Percentiles rank a stretch among this genome's conserved stretches.
These are phyloP conservation scores for Geosmithia flava DNA, from an alignment of 2,329 filamentous ascomycete genomes.

Conservation along the genomic window DNA sequence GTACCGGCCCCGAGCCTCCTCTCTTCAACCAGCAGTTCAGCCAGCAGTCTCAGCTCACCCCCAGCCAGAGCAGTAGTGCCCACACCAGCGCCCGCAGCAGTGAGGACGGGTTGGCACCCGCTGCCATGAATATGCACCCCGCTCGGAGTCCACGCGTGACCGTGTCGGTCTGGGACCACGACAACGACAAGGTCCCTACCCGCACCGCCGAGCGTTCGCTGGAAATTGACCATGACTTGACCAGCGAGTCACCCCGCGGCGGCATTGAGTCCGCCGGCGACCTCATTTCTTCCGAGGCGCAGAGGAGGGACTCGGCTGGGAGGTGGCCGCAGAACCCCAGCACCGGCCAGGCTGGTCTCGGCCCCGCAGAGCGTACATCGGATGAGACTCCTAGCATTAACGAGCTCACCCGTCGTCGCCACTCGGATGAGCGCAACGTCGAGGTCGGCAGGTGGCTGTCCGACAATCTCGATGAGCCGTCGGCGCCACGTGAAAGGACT, in stretches of 20 bases:
- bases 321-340: conserved; percentile 24
- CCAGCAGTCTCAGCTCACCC: conserved; percentile 28
- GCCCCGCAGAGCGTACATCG: conserved; percentile 28
- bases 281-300: conserved; percentile 14
- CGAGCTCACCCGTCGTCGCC: conserved; percentile 27
- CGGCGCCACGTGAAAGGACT: conserved; percentile 10
- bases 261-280: conserved; percentile 26
- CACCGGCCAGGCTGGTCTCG: conserved; percentile 32
- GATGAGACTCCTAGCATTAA: conserved; percentile 36
- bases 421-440: conserved; percentile 31
- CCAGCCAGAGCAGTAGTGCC: conserved; percentile 34
- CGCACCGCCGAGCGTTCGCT: conserved; percentile 28
- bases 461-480: conserved; percentile 15
- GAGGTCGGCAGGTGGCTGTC: conserved; percentile 40
- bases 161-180: conserved; percentile 42
- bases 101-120: conserved; percentile 30
- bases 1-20: conserved; percentile 12
- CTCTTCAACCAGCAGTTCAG: conserved; percentile 14
- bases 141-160: conserved; percentile 40
- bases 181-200: conserved; percentile 19
- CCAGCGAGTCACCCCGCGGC: conserved; percentile 13
- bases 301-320: conserved; percentile 24
- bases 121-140: conserved; percentile 24
- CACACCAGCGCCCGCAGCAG: conserved; percentile 22
- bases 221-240: conserved; percentile 10